Conservation (phyloP, 371 early-diverging fungal species). For the Rhizomucor pusillus region DNA sequence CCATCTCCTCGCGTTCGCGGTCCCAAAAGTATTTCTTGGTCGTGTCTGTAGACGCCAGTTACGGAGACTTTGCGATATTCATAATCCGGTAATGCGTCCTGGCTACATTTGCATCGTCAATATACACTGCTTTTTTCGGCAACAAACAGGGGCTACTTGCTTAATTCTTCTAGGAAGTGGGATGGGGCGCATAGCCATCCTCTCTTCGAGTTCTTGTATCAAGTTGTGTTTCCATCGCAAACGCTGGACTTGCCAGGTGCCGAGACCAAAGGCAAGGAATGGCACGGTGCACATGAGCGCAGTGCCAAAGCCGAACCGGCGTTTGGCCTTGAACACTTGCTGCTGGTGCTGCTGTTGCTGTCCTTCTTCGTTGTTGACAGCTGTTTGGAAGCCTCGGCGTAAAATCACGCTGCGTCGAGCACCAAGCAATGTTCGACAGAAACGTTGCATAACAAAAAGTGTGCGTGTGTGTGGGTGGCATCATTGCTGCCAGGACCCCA, state of each 20-base stretch:
- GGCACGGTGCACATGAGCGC: slow-evolving; percentile 64
- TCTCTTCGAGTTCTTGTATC: slow-evolving; percentile 70
- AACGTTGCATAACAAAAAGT: too few species aligned
- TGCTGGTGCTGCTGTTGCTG: not conserved
- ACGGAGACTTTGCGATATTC: slow-evolving; percentile 74
- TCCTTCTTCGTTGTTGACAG: too few species aligned
- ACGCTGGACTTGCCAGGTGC: slow-evolving; percentile 90
- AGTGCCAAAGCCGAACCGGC: slow-evolving; percentile 38
- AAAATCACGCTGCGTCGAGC: too few species aligned
- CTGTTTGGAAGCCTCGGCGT: too few species aligned
- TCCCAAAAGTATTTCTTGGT: slow-evolving; percentile 77
- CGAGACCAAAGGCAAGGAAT: slow-evolving; percentile 77
- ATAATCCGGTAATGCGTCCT: slow-evolving; percentile 54
- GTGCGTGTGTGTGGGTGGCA: too few species aligned
- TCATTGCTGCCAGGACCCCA: too few species aligned
- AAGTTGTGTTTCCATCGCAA: slow-evolving; percentile 86
- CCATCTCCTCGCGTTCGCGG: slow-evolving; percentile 77
- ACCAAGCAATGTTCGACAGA: too few species aligned
- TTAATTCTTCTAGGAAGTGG: slow-evolving; percentile 68
- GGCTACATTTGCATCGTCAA: slow-evolving; percentile 20
- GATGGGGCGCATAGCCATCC: slow-evolving; percentile 63
- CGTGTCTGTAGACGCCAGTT: slow-evolving; percentile 68
- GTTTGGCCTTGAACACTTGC: slow-evolving; percentile 15
- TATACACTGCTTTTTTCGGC: not conserved
- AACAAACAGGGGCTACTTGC: slow-evolving; percentile 44